Conservation (phyloP, 192 early-diverging fungal species). For the Dissophora globulifera region DNA sequence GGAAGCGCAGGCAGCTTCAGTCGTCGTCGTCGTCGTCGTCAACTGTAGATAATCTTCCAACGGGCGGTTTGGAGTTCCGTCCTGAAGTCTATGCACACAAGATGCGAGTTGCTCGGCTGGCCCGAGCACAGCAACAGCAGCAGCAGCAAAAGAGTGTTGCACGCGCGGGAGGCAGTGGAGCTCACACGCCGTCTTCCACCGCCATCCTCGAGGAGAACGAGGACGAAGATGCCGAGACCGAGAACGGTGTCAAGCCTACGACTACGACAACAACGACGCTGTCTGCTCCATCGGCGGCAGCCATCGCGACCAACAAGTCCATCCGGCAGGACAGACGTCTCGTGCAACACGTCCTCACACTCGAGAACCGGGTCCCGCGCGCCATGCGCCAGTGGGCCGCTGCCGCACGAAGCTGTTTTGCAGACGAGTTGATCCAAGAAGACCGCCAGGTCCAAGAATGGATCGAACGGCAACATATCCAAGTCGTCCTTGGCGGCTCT, state of each 20-base stretch:
- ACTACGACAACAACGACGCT: neutral
- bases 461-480: slow-evolving; percentile 46
- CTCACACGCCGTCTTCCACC: slow-evolving; percentile 20
- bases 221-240: slow-evolving; percentile 18
- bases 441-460: slow-evolving; percentile 33
- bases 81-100: slow-evolving; percentile 46
- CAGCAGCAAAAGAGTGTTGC: slow-evolving; percentile 1
- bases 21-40: neutral
- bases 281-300: neutral
- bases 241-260: neutral
- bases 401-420: slow-evolving; percentile 28
- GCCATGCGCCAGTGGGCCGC: slow-evolving; percentile 41
- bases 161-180: neutral
- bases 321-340: slow-evolving; percentile 28
- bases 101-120: slow-evolving; percentile 41
- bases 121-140: slow-evolving; percentile 32
- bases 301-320: neutral
- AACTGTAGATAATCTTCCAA: too few species aligned
- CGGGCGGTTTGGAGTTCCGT: slow-evolving; percentile 45
- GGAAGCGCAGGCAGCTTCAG: slow-evolving; percentile 15
- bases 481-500: slow-evolving; percentile 26
- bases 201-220: slow-evolving; percentile 41
- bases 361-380: slow-evolving; percentile 47
- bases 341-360: slow-evolving; percentile 42
- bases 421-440: slow-evolving; percentile 32